Evolutionary conservation across 179 eudicot species (phyloP).

Genomic region (Beta corolliflora): DNA sequence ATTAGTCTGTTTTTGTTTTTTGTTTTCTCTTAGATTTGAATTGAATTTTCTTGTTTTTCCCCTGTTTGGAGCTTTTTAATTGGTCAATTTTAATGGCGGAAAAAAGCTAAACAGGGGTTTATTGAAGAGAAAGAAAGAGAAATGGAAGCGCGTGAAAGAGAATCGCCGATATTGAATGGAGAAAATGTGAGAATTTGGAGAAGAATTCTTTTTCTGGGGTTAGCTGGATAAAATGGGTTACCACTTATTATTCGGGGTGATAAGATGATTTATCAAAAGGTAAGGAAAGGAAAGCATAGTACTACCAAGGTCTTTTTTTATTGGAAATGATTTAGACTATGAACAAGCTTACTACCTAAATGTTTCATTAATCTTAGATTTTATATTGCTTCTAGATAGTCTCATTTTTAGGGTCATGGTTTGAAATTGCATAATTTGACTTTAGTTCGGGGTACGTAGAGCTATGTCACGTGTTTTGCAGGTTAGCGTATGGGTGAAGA

Average conservation of each 20-base stretch:
- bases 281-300: not conserved
- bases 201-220: not conserved
- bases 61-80: conserved; percentile 4
- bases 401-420: too few relatives aligned
- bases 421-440: too few relatives aligned
- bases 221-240: conserved; percentile 15
- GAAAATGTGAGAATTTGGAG: not conserved
- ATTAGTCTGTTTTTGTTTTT: not conserved
- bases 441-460: too few relatives aligned
- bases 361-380: too few relatives aligned
- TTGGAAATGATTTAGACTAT: too few relatives aligned
- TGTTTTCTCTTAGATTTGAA: not conserved
- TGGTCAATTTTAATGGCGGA: not conserved
- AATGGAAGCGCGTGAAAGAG: conserved; percentile 1
- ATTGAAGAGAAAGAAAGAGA: too few relatives aligned
- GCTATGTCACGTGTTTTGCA: too few relatives aligned
- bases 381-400: too few relatives aligned
- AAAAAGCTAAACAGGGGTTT: conserved; percentile 12
- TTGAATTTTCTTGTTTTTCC: not conserved
- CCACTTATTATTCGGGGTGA: not conserved
- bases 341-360: too few relatives aligned
- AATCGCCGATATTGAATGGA: conserved; percentile 16
- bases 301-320: not conserved
- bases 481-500: too few relatives aligned
- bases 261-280: too few relatives aligned